phyloP scores from a whole-genome alignment of 257 asterid genomes.

The Linaria vulgaris region DNA sequence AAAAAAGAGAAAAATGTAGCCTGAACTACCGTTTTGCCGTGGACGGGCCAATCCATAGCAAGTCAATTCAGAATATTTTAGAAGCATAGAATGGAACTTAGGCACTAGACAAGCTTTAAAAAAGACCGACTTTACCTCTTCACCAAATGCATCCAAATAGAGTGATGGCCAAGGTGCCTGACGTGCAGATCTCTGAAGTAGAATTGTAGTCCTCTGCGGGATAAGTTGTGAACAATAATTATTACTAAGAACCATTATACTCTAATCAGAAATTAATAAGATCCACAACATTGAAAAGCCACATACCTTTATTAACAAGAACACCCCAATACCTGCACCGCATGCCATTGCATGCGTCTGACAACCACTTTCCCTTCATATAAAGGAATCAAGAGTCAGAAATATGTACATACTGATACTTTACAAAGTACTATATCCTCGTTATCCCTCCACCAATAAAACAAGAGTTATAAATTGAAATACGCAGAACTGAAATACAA shows the following conservation, averaged over 20 bases:
- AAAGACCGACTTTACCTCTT: slow-evolving; percentile 67
- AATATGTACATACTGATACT: slow-evolving; percentile 16
- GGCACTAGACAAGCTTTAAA: slow-evolving; percentile 5
- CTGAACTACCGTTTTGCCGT: neutral
- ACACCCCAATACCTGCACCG: slow-evolving; percentile 96
- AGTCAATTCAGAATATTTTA: neutral
- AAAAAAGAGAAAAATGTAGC: slow-evolving; percentile 1
- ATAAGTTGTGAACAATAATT: slow-evolving; percentile 23
- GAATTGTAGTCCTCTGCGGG: slow-evolving; percentile 75
- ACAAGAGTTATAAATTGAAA: slow-evolving; percentile 4
- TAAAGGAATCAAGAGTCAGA: slow-evolving; percentile 26
- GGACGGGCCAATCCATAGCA: slow-evolving; percentile 10
- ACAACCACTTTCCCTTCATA: slow-evolving; percentile 71
- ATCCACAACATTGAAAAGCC: slow-evolving; percentile 3
- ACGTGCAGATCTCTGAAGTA: slow-evolving; percentile 92
- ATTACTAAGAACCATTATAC: slow-evolving; percentile 15
- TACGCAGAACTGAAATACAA: slow-evolving; percentile 10
- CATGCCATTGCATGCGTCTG: slow-evolving; percentile 78
- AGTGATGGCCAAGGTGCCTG: slow-evolving; percentile 99
- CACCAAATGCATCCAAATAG: slow-evolving; percentile 93
- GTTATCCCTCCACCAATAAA: neutral
- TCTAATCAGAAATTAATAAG: slow-evolving; percentile 11
- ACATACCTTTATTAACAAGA: slow-evolving; percentile 83
- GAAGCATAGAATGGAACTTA: neutral
- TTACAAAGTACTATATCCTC: slow-evolving; percentile 4